Base-by-base conservation (phyloP, 345 rosid genomes). In the Tarenaya hassleriana region DNA sequence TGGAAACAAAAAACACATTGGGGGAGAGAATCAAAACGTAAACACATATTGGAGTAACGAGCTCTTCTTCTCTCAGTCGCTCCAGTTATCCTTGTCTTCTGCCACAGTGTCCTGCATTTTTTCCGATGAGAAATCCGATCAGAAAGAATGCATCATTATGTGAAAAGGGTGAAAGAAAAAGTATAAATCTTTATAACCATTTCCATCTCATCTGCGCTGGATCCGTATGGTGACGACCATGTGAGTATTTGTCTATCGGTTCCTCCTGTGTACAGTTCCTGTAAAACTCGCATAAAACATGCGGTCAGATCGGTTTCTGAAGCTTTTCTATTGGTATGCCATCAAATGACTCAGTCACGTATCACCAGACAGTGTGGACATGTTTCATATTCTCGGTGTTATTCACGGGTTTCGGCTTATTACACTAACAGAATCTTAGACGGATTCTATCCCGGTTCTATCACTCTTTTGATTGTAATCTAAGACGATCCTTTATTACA, bases 221-320 rank as follows among this genome's bases (percentile, higher is more conserved):
- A 50, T 60, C 69, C 64, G 45, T 74, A 33, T 24, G 95, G 87
- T 60, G 95, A 88, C 96, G 95, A 88, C 96, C 98, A 92, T 16
- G 81, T 88, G 34, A 88, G 94, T 67, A 83, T 92, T 64, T 84
- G 83, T 64, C 88, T 69, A 69, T 88, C 95, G 56, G 53, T 69
- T 34, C 95, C 82, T 34, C 96, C 84, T 1, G 96, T 79, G 76
- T 83, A 92, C 48, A 92, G 69, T 68, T 88, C 96, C 95, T 83
- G 75, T 27, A 50, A 40, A 24, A n/a, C n/a, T n/a, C 41, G 50
- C 31, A 29, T 15, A 61, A 59, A 20, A 37, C 55, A 66, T 38
- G 7, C 46, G 48, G 34, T 47, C 15, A 7, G 56, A 15, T 45
- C 58, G 15, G 8, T 37, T 10, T 37, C 41, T 13, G n/a, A n/a